Evolutionary conservation across 2,329 filamentous ascomycete species (phyloP).

Genomic region (Xylaria sp.): DNA sequence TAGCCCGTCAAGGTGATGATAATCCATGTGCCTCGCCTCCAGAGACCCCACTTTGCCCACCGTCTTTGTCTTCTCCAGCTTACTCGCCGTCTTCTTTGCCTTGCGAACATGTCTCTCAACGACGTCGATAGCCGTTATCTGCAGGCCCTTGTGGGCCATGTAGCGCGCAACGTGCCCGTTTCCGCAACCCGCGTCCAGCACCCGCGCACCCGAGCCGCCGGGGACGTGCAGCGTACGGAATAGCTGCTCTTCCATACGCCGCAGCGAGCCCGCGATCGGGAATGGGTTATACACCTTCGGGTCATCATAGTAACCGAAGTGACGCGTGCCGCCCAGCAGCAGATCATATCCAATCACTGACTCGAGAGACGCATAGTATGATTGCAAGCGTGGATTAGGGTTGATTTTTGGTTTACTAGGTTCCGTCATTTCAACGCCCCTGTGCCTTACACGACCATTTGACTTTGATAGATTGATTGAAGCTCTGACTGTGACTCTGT

Average conservation of each 20-base stretch:
- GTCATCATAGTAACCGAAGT: conserved; percentile 35
- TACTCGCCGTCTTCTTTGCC: conserved; percentile 45
- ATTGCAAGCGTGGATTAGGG: conserved; percentile 27
- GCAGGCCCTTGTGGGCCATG: conserved; percentile 56
- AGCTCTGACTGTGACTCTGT: neutral
- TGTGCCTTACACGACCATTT: neutral
- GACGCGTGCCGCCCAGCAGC: conserved; percentile 32
- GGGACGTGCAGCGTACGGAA: conserved; percentile 50
- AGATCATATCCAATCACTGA: conserved; percentile 33
- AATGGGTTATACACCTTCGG: conserved; percentile 25
- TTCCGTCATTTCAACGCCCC: conserved; percentile 4
- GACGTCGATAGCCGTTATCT: conserved; percentile 60
- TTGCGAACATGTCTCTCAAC: conserved; percentile 58
- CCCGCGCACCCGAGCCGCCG: conserved; percentile 50
- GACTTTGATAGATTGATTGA: neutral
- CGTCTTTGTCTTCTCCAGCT: conserved; percentile 51
- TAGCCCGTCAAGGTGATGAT: conserved; percentile 60
- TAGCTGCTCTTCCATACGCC: conserved; percentile 61
- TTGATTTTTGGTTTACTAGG: conserved; percentile 18
- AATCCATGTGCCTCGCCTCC: conserved; percentile 56
- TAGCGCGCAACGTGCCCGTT: conserved; percentile 60
- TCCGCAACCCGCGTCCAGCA: conserved; percentile 64
- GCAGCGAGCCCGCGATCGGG: conserved; percentile 16
- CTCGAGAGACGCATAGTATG: conserved; percentile 34
- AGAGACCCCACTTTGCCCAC: conserved; percentile 49